These are phyloP conservation scores for Dothideomycetes sp. DNA, from an alignment of 2,329 filamentous ascomycete species.

Conservation along the genomic window DNA sequence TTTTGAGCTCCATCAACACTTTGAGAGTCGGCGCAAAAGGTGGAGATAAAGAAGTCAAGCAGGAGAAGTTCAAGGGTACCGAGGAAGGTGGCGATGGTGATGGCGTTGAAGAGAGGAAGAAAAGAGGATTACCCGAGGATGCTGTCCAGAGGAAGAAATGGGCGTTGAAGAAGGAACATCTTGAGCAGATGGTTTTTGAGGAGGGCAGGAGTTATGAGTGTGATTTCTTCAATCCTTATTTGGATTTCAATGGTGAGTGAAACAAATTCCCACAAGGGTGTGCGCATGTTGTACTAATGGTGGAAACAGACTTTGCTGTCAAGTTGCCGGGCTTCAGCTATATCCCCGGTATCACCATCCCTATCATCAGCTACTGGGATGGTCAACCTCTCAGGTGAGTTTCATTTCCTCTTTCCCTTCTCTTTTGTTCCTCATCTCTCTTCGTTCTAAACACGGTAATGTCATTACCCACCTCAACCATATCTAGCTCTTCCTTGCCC, in stretches of 20 bases:
- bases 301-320: constrained; percentile 52
- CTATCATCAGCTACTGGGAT: constrained; percentile 71
- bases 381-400: constrained; percentile 65
- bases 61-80: constrained; percentile 51
- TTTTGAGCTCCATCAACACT: constrained; percentile 70
- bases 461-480: no score
- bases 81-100: constrained; percentile 41
- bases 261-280: not conserved
- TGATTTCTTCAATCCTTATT: constrained; percentile 84
- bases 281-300: constrained; percentile 8
- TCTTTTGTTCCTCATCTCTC: constrained; percentile 19
- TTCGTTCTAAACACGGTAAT: no score
- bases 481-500: no score
- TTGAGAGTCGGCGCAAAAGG: constrained; percentile 54
- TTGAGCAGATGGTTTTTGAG: constrained; percentile 53
- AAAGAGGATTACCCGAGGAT: constrained; percentile 31
- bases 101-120: constrained; percentile 32
- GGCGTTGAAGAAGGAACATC: constrained; percentile 48
- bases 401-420: constrained; percentile 21
- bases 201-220: constrained; percentile 51
- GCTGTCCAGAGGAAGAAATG: constrained; percentile 46
- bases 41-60: constrained; percentile 24
- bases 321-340: constrained; percentile 51
- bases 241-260: constrained; percentile 65
- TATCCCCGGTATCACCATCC: constrained; percentile 57